Conservation (phyloP, 1,284 basidiomycete species). For the Pyrrhoderma lamaoense region DNA sequence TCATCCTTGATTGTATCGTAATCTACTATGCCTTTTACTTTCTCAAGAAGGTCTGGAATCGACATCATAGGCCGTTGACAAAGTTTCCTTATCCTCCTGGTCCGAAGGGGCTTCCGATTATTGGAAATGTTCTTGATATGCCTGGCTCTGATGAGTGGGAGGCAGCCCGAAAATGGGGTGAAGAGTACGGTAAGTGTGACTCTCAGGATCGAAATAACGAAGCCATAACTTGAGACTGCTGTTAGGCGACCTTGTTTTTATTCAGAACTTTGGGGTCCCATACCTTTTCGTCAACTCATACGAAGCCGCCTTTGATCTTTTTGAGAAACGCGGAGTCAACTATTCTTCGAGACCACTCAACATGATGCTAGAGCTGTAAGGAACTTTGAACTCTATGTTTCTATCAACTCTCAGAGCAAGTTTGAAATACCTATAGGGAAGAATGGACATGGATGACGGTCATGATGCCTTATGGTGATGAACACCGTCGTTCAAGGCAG, state of each 20-base stretch:
- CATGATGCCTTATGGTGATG: slow-evolving; percentile 9
- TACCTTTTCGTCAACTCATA: slow-evolving; percentile 23
- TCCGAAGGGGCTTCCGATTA: slow-evolving; percentile 17
- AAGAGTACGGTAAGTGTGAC: slow-evolving; percentile 17
- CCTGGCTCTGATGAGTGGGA: slow-evolving; percentile 17
- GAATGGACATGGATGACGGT: slow-evolving; percentile 9
- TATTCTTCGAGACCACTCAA: slow-evolving; percentile 22
- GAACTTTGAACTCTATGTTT: neutral
- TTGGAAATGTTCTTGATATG: slow-evolving; percentile 20
- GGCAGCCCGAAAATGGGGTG: slow-evolving; percentile 17
- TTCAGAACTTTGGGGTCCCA: slow-evolving; percentile 21
- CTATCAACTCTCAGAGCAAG: too few species aligned
- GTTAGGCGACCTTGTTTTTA: slow-evolving; percentile 22
- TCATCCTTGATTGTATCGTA: neutral
- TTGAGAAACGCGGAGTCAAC: slow-evolving; percentile 21
- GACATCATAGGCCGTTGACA: neutral
- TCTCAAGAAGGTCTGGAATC: neutral
- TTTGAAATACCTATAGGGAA: neutral
- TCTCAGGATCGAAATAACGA: neutral
- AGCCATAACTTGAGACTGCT: neutral
- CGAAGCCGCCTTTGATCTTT: slow-evolving; percentile 20
- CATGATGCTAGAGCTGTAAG: slow-evolving; percentile 15
- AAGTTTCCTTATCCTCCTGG: slow-evolving; percentile 3
- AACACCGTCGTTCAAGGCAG: neutral
- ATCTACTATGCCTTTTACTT: neutral